phyloP scores from a whole-genome alignment of 2,329 filamentous ascomycete species.

The Epicoccum sorghinum region DNA sequence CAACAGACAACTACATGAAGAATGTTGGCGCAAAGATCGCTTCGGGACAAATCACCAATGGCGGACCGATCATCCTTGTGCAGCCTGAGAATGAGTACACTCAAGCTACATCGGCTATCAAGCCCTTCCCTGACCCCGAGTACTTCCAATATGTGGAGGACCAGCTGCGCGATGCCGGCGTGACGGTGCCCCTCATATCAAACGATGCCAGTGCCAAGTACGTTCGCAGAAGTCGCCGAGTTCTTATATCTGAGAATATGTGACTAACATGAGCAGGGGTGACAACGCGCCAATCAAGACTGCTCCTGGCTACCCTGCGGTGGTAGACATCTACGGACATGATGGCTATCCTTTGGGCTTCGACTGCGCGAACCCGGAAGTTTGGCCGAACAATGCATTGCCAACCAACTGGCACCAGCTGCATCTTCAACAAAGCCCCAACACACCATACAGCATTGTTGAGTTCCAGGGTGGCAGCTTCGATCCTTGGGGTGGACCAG shows the following conservation, averaged over 20 bases:
- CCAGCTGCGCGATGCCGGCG: conserved; percentile 69
- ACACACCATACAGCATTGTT: conserved; percentile 68
- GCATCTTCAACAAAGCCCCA: conserved; percentile 67
- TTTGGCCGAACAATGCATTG: conserved; percentile 64
- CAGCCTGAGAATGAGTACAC: conserved; percentile 87
- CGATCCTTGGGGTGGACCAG: conserved; percentile 75
- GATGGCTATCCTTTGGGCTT: conserved; percentile 58
- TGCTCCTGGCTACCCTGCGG: conserved; percentile 61
- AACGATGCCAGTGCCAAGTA: conserved; percentile 64
- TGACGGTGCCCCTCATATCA: conserved; percentile 75
- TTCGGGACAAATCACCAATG: conserved; percentile 79
- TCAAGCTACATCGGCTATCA: conserved; percentile 53
- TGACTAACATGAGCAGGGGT: conserved; percentile 43
- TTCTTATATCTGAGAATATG: conserved; percentile 40
- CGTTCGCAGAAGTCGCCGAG: background rate
- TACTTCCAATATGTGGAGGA: conserved; percentile 76
- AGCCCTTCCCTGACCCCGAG: conserved; percentile 65
- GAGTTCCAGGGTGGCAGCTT: conserved; percentile 76
- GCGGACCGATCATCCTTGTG: conserved; percentile 77
- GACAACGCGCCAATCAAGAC: conserved; percentile 57
- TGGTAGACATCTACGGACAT: conserved; percentile 70
- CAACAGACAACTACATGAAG: conserved; percentile 70
- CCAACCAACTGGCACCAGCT: conserved; percentile 62
- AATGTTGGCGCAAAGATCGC: conserved; percentile 71
- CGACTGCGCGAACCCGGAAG: conserved; percentile 65